Base-by-base conservation (phyloP, 1,139 yeast genomes). In the Meyerozyma sp. region DNA sequence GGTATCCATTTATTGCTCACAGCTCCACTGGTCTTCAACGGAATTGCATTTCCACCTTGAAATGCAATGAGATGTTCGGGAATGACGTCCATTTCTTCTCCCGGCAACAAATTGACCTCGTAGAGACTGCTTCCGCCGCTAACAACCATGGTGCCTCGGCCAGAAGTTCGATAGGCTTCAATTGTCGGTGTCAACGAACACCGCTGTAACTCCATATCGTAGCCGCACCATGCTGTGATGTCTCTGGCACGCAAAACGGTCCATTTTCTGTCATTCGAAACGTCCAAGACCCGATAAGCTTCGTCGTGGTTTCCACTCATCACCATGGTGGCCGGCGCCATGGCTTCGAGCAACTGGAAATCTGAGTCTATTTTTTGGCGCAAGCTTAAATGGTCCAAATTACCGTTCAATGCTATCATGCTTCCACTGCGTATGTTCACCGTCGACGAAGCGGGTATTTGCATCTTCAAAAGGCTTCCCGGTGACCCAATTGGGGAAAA, bases 201-300 rank as follows among this genome's bases (percentile, higher is more conserved):
- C 10, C 46, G 40, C 8, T 40, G 38, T 16, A 73, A 42, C 20
- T 57, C 50, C 13, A 71, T 46, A 43, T 66, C 61, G 40, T 62
- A 61, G 0, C 79, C 79, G 1, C 72, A 60, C 80, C 80, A 76
- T 2, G 78, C 78, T 13, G 73, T 58, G 18, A 76, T 46, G 42
- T 58, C 56, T 7, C 62, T 57, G 40, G 60, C 59, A 18, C 62
- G 62, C 8, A 58, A 43, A n/a, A 74, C 54, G 3, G 53, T 53
- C 81, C 81, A 75, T n/a, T 47, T 44, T 11, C 56, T 55, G 9
- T 46, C 42, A 23, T 41, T 14, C 36, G 34, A 11, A 10, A 21
- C 37, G 11, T 41, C 39, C n/a, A 46, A 9, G 3, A 39, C 34
- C 7, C 39, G 36, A 26, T 43, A 45, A 25, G 32, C 23, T 10